These are phyloP conservation scores for Pseudogymnoascus sp. DNA, from an alignment of 2,329 filamentous ascomycete species.

Conservation along the genomic window DNA sequence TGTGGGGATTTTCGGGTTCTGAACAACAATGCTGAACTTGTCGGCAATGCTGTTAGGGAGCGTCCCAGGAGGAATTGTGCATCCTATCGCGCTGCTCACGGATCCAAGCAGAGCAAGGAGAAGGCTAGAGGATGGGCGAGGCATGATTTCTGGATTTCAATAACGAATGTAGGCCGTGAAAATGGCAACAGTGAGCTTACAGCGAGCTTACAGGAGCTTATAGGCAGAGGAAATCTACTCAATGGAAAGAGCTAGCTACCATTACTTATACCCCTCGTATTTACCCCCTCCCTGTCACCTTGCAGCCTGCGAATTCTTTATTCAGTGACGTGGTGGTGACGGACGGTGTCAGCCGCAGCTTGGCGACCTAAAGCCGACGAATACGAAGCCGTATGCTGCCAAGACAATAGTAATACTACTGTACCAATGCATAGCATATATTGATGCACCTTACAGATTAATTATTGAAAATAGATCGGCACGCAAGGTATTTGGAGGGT, in stretches of 20 bases:
- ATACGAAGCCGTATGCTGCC: constrained; percentile 3
- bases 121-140: background rate
- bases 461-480: background rate
- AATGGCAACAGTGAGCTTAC: constrained; percentile 1
- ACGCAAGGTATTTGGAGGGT: background rate
- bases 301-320: background rate
- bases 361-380: background rate
- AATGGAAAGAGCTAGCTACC: background rate
- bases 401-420: background rate
- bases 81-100: constrained; percentile 21
- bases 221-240: background rate
- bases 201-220: background rate
- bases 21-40: constrained; percentile 31
- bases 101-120: constrained; percentile 19
- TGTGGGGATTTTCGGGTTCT: constrained; percentile 32
- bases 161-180: background rate
- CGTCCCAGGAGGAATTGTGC: constrained; percentile 25
- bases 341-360: background rate
- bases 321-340: constrained; percentile 1
- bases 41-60: constrained; percentile 30
- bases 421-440: background rate
- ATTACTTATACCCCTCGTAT: constrained; percentile 1
- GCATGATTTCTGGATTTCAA: background rate
- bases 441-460: background rate
- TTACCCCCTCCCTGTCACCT: background rate